Evolutionary conservation across 371 early-diverging fungal species (phyloP), one percentile per base, ranked within the genome.

Genomic region (Cladochytrium tenue): DNA sequence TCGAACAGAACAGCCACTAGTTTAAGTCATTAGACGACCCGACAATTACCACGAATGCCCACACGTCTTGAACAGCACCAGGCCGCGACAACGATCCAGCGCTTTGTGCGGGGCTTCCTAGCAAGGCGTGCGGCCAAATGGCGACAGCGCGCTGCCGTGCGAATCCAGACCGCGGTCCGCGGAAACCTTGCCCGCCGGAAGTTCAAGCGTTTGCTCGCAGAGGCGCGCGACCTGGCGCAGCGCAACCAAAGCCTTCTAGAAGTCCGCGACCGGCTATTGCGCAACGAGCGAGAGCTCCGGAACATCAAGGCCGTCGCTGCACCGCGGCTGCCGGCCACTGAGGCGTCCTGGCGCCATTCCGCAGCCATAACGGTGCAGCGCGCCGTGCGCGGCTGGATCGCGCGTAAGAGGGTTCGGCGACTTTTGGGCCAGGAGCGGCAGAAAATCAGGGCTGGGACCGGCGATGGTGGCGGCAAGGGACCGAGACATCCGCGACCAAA

Each of bases 61-160:
- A 43, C 43, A 7, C 7, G 43, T 20, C 43, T 43, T 7, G 43
- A 43, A 20, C 7, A 43, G 20, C 7, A 43, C 43, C 7, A 55
- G 7, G 55, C 55, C 10, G 55, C 55, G 7, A 13, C 55, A 55
- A 55, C 55, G 26, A 55, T 55, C 26, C 55, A 55, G 26, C 20
- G 55, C 10, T 20, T 55, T 28, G 20, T 25, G 15, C 55, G 55
- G 7, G 55, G 55, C 55, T 26, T 15, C 30, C 55, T 55, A 7
- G 55, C 26, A 10, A 13, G 50, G 13, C 55, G 55, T 26, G 26
- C 20, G 7, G 7, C 7, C 15, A 10, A 7, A 10, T 15, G 15
- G 7, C 55, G 20, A 10, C 55, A 15, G 30, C 43, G 43, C 43
- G 55, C 55, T 10, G 26, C 55, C 15, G 30, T 55, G 7, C 20